Percentiles rank a stretch among this genome's conserved stretches.
Conservation (phyloP, 768 basidiomycete genomes). For the Pleurotus tuber-regium region DNA sequence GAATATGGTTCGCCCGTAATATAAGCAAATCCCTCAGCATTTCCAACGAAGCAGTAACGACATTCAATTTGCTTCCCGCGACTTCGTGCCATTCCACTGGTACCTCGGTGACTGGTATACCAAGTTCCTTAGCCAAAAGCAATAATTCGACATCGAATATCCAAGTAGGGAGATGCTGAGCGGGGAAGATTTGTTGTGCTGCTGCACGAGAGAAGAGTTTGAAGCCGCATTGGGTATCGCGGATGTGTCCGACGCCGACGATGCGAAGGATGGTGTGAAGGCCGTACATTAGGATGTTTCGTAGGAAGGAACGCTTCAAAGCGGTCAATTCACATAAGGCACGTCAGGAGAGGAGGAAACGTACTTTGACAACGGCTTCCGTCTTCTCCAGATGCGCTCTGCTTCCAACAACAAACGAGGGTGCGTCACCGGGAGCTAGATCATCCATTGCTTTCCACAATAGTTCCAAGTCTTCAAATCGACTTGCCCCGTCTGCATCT, state of each 20-base stretch:
- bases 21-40: constrained; percentile 89
- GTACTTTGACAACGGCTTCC: constrained; percentile 90
- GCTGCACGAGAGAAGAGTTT: constrained; percentile 88
- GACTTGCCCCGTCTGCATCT: constrained; percentile 92
- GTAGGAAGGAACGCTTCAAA: constrained; percentile 75
- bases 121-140: constrained; percentile 74
- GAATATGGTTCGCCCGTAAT: constrained; percentile 74
- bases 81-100: constrained; percentile 94
- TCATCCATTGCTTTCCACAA: constrained; percentile 75
- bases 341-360: too few species aligned
- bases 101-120: constrained; percentile 82
- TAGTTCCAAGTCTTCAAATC: constrained; percentile 79
- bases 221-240: constrained; percentile 97
- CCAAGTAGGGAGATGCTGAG: constrained; percentile 87
- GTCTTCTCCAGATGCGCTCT: constrained; percentile 91
- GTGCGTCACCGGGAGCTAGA: constrained; percentile 44
- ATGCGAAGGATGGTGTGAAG: constrained; percentile 87
- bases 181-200: constrained; percentile 80
- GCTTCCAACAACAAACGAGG: constrained; percentile 80
- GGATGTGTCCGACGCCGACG: constrained; percentile 86
- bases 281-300: constrained; percentile 93
- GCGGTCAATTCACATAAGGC: too few species aligned
- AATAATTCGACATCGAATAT: constrained; percentile 96
- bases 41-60: constrained; percentile 79
- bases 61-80: constrained; percentile 85